phyloP scores from a whole-genome alignment of 2,329 filamentous ascomycete genomes.

The Cladophialophora bantiana region DNA sequence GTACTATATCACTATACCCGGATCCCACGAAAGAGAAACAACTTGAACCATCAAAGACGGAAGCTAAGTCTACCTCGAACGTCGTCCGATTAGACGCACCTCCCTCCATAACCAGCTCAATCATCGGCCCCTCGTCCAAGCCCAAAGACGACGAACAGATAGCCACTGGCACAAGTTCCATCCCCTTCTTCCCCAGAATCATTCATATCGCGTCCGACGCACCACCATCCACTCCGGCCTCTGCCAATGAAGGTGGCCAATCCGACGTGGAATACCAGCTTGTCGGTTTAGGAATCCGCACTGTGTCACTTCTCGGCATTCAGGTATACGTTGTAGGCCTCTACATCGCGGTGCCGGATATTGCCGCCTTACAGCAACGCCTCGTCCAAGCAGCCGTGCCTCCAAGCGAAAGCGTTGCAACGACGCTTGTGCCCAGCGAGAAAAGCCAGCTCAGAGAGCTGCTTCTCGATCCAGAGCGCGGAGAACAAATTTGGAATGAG shows the following conservation, averaged over 20 bases:
- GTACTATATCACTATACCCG: slow-evolving; percentile 43
- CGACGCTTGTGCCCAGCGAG: slow-evolving; percentile 81
- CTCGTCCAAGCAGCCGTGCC: slow-evolving; percentile 73
- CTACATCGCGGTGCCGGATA: slow-evolving; percentile 84
- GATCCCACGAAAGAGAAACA: slow-evolving; percentile 29
- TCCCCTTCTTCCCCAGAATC: slow-evolving; percentile 78
- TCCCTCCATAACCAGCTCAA: slow-evolving; percentile 43
- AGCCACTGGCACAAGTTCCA: slow-evolving; percentile 79
- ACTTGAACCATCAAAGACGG: slow-evolving; percentile 24
- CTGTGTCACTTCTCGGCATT: slow-evolving; percentile 86
- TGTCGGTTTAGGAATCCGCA: slow-evolving; percentile 84
- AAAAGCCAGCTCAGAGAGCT: slow-evolving; percentile 73
- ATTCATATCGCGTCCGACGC: slow-evolving; percentile 65
- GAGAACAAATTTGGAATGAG: slow-evolving; percentile 76
- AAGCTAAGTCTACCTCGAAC: slow-evolving; percentile 18
- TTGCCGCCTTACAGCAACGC: slow-evolving; percentile 78
- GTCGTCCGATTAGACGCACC: slow-evolving; percentile 52
- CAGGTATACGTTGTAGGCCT: slow-evolving; percentile 95
- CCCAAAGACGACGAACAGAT: slow-evolving; percentile 74
- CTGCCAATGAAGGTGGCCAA: slow-evolving; percentile 48
- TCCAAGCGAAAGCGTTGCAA: slow-evolving; percentile 62
- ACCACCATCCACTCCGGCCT: slow-evolving; percentile 48
- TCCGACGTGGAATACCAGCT: slow-evolving; percentile 78
- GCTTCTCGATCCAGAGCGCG: slow-evolving; percentile 72
- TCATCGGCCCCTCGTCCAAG: slow-evolving; percentile 44